Base-by-base conservation (phyloP, 495 filamentous ascomycete species). In the Aspergillus bridgeri region DNA sequence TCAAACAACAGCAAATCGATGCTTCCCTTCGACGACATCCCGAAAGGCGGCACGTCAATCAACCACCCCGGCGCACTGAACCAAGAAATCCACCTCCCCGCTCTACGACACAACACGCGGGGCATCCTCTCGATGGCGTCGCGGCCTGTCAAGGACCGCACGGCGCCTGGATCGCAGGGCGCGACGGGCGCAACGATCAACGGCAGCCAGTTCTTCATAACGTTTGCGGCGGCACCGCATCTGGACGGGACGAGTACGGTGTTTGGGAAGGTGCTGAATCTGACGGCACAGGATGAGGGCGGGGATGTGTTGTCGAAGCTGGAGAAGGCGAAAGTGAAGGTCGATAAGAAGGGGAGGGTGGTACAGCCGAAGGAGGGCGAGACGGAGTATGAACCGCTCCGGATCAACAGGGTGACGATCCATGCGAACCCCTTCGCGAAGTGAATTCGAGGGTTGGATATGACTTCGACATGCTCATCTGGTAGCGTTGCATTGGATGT, bases 121-220 rank as follows among this genome's bases (percentile, higher is more conserved):
- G 94, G 94, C 19, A 83, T 96, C 44, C 80, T 96, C 15, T 88
- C 86, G 46, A 96, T 98, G 94, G 94, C 94, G n/a, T 95, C 96
- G 65, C 83, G 85, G 53, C 76, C 76, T 3, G 75, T 78, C 7
- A 90, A 90, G 63, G 87, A 89, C 3, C 60, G 60, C 6, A 77
- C 75, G 1, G 70, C 71, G 9, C 76, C 75, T 1, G 76, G 76
- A 1, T 74, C 72, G 21, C 76, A 77, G 46, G 68, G 71, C 45
- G 74, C 76, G 25, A 73, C 70, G 11, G 85, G 85, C 0, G 79
- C 89, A 3, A 81, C 81, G 8, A 92, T 92, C 46, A 98, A 98
- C 71, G 93, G 91, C 17, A 92, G 88, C 60, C 94, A 98, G 75
- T 98, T 98, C 70, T 98, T 96, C 70, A 81, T 98, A 50, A 82